Evolutionary conservation across 768 basidiomycete genomes (phyloP).

Genomic region (Termitomyces sp.): DNA sequence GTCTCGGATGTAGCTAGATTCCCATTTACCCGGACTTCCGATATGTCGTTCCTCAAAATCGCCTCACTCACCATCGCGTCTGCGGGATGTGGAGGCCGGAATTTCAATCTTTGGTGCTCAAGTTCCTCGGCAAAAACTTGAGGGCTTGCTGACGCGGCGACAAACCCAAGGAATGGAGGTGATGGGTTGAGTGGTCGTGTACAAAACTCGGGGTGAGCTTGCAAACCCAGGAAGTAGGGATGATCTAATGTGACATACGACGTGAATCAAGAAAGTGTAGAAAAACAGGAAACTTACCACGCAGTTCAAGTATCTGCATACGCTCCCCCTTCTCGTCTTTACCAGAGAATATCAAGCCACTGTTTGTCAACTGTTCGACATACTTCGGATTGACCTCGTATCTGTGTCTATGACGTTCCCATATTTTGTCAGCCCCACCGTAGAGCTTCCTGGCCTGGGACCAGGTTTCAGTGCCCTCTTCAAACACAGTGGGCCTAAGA

Average conservation of each 20-base stretch:
- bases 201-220: constrained; percentile 99
- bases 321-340: constrained; percentile 95
- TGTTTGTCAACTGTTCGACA: constrained; percentile 62
- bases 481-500: constrained; percentile 91
- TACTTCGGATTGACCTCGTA: constrained; percentile 93
- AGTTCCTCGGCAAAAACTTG: constrained; percentile 68
- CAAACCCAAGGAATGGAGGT: constrained; percentile 93
- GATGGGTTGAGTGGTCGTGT: constrained; percentile 97
- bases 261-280: neutral
- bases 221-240: constrained; percentile 89
- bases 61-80: constrained; percentile 71
- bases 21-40: constrained; percentile 19
- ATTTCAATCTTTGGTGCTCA: constrained; percentile 52
- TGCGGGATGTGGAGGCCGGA: constrained; percentile 72
- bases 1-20: constrained; percentile 17
- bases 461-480: constrained; percentile 61
- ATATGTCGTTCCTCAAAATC: constrained; percentile 33
- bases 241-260: constrained; percentile 53
- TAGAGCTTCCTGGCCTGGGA: constrained; percentile 76
- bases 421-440: constrained; percentile 74
- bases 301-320: constrained; percentile 94
- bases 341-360: constrained; percentile 66
- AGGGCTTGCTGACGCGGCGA: constrained; percentile 65
- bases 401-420: constrained; percentile 96
- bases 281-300: constrained; percentile 42